phyloP scores from a whole-genome alignment of 163 green algal genomes.

The Scenedesmus sp. region DNA sequence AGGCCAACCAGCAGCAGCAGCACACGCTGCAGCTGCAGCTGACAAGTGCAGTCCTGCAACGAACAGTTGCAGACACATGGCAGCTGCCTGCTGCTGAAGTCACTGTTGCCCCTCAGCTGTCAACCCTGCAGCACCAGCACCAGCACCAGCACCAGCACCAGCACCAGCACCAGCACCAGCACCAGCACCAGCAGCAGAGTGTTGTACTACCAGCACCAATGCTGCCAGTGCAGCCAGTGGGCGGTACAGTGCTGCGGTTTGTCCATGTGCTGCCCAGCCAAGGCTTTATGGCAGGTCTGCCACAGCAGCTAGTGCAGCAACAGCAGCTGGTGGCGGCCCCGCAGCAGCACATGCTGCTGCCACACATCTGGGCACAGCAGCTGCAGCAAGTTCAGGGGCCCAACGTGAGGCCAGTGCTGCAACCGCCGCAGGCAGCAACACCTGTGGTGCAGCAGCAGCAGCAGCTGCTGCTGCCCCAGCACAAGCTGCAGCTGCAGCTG shows the following conservation, averaged over 20 bases:
- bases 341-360: not conserved
- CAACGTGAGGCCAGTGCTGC: not conserved
- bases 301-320: not conserved
- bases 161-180: not conserved
- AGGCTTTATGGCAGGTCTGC: not conserved
- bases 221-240: not conserved
- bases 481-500: conserved; percentile 4
- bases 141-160: not conserved
- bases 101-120: not conserved
- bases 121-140: not conserved
- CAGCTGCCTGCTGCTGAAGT: not conserved
- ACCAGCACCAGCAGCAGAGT: not conserved
- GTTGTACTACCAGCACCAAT: not conserved
- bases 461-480: conserved; percentile 23
- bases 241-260: not conserved
- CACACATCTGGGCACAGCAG: not conserved
- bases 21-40: not conserved
- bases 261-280: not conserved
- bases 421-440: not conserved
- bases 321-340: not conserved
- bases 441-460: not conserved
- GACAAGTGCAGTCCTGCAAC: not conserved
- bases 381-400: not conserved
- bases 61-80: not conserved
- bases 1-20: conserved; percentile 21